These are phyloP conservation scores for Bothriochloa decipiens DNA, from an alignment of 176 grass and related monocot genomes.

Conservation along the genomic window DNA sequence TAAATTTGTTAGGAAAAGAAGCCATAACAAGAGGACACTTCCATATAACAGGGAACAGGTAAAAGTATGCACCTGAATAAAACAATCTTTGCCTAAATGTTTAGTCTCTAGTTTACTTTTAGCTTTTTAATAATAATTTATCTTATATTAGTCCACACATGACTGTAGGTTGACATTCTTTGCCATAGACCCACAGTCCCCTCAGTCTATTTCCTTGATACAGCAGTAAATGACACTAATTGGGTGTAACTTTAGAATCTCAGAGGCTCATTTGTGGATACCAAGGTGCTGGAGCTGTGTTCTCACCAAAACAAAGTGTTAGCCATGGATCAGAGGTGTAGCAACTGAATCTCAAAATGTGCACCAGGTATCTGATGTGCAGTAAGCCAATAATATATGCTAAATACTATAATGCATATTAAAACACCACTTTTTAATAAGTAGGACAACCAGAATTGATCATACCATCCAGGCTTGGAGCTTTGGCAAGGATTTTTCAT, in stretches of 20 bases:
- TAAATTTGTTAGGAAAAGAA: constrained; percentile 13
- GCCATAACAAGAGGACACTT: constrained; percentile 22
- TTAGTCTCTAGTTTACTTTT: constrained; percentile 14
- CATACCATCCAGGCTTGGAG: constrained; percentile 4
- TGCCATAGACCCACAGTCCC: neutral
- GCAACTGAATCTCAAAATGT: constrained; percentile 15
- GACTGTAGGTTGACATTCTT: constrained; percentile 5
- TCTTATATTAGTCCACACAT: neutral
- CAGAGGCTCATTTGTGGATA: constrained; percentile 1
- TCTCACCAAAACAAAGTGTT: constrained; percentile 1
- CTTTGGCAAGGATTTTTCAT: neutral
- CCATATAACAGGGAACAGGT: constrained; percentile 1
- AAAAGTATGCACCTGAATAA: neutral
- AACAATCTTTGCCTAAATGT: neutral
- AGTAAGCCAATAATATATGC: neutral
- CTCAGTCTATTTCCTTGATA: constrained; percentile 2
- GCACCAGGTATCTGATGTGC: neutral
- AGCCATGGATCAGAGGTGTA: neutral
- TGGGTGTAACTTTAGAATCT: constrained; percentile 9
- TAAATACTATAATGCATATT: neutral
- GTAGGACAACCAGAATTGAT: neutral
- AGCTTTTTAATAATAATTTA: neutral
- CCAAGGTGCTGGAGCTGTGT: neutral
- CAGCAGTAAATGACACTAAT: neutral
- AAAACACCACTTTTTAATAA: constrained; percentile 12